A percentile compares a stretch with the other conserved stretches of the same genome.
Conservation (phyloP, 805 yeast genomes). For the Lipomyces lipofer region DNA sequence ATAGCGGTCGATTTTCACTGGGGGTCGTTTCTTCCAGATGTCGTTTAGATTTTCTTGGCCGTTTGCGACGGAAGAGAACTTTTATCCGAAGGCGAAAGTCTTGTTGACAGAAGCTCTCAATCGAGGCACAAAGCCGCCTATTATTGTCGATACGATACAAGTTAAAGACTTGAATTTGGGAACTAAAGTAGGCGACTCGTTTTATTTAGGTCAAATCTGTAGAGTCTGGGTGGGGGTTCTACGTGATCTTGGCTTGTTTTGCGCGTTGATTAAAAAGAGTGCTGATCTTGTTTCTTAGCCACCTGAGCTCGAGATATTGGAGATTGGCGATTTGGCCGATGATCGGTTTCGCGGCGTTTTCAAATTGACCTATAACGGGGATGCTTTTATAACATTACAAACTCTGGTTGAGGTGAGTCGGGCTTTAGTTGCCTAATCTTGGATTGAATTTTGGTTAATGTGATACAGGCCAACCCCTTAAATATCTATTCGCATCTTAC, state of each 20-base stretch:
- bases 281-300: no score
- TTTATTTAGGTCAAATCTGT: no score
- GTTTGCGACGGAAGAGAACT: constrained; percentile 63
- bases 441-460: not conserved
- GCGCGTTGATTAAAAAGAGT: no score
- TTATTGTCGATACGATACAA: constrained; percentile 65
- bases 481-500: constrained; percentile 55
- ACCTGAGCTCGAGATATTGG: constrained; percentile 75
- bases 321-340: constrained; percentile 75
- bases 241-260: not conserved
- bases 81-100: constrained; percentile 62
- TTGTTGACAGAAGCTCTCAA: constrained; percentile 71
- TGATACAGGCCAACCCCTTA: constrained; percentile 71
- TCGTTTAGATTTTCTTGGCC: constrained; percentile 80
- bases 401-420: constrained; percentile 55
- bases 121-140: constrained; percentile 66
- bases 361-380: constrained; percentile 73
- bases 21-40: constrained; percentile 47
- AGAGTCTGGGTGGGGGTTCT: not conserved
- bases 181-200: constrained; percentile 42
- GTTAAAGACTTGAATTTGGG: constrained; percentile 76
- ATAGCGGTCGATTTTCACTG: no score
- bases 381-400: constrained; percentile 69
- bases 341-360: constrained; percentile 82
- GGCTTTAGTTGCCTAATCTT: no score